A percentile compares a stretch with the other conserved stretches of the same genome.
These are phyloP conservation scores for Hibiscus syriacus DNA, from an alignment of 345 rosid species.

Conservation along the genomic window DNA sequence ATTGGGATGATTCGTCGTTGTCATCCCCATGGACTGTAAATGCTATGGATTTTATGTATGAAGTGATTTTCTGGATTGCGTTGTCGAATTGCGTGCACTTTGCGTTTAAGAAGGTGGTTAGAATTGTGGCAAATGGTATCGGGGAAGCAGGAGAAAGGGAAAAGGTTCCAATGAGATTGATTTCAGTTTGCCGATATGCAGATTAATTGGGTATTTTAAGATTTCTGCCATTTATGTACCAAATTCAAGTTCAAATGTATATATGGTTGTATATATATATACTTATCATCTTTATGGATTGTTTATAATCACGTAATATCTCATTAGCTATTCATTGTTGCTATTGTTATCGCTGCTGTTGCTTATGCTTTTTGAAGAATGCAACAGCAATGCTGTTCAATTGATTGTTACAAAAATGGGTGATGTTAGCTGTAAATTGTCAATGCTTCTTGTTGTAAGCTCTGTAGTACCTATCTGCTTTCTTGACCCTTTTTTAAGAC, in stretches of 20 bases:
- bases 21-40: slow-evolving; percentile 47
- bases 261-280: slow-evolving; percentile 9
- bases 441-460: neutral
- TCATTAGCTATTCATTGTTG: neutral
- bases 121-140: slow-evolving; percentile 33
- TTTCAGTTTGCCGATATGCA: slow-evolving; percentile 35
- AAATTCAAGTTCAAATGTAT: slow-evolving; percentile 10
- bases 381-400: neutral
- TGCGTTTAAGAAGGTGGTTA: slow-evolving; percentile 64
- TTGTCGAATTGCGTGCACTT: too few relatives aligned
- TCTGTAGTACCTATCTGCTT: neutral
- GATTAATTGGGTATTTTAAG: slow-evolving; percentile 7
- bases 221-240: neutral
- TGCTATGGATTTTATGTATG: slow-evolving; percentile 69
- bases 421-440: neutral
- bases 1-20: too few relatives aligned
- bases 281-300: neutral
- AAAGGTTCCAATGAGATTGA: slow-evolving; percentile 46
- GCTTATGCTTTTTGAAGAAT: neutral
- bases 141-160: slow-evolving; percentile 35
- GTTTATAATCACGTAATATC: neutral
- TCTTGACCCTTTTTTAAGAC: neutral
- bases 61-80: slow-evolving; percentile 90
- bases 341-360: neutral
- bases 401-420: neutral